These are phyloP conservation scores for Aureobasidium zeae DNA, from an alignment of 2,329 filamentous ascomycete species.

Conservation along the genomic window DNA sequence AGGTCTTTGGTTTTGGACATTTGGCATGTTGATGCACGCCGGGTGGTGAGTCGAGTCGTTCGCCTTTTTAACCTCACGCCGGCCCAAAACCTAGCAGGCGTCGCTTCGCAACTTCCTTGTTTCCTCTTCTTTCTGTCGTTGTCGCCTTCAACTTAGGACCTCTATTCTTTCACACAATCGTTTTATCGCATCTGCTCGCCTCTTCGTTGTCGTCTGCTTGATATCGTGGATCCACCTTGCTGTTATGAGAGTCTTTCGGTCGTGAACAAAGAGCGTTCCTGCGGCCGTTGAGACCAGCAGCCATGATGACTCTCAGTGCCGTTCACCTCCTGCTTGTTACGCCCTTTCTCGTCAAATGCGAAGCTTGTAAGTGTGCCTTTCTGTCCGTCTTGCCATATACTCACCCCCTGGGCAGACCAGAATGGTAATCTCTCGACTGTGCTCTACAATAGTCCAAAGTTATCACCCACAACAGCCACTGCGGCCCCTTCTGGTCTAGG, in stretches of 20 bases:
- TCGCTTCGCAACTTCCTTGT: too few relatives aligned
- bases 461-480: constrained; percentile 5
- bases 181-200: too few relatives aligned
- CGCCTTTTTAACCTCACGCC: background rate
- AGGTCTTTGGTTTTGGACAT: too few relatives aligned
- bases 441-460: too few relatives aligned
- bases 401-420: background rate
- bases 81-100: too few relatives aligned
- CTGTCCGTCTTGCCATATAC: background rate
- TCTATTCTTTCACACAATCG: too few relatives aligned
- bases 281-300: constrained; percentile 4
- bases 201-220: too few relatives aligned
- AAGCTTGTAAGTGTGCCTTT: constrained; percentile 9
- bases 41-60: constrained; percentile 3
- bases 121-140: too few relatives aligned
- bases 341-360: constrained; percentile 7
- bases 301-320: background rate
- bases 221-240: background rate
- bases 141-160: too few relatives aligned
- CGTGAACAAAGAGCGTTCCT: background rate
- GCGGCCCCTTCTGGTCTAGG: constrained; percentile 4
- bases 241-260: constrained; percentile 4
- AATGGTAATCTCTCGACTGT: constrained; percentile 9
- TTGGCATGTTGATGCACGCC: constrained; percentile 5
- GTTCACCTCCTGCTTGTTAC: background rate